Evolutionary conservation across 805 yeast genomes (phyloP).

Genomic region (Candida oleophila): DNA sequence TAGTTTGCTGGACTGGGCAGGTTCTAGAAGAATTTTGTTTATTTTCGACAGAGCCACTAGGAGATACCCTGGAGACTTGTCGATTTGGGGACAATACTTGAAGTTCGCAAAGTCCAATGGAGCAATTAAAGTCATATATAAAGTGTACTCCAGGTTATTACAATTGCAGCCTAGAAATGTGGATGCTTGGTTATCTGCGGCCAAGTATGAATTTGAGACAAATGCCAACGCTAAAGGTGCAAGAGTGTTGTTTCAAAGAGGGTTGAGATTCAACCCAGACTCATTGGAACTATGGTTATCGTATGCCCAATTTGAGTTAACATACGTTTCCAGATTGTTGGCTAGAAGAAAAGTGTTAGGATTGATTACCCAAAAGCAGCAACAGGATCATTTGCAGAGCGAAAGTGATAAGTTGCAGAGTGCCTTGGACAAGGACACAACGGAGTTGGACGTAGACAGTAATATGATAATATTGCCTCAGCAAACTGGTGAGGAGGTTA

Average conservation of each 20-base stretch:
- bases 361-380: conserved; percentile 71
- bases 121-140: conserved; percentile 69
- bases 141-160: conserved; percentile 72
- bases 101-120: conserved; percentile 65
- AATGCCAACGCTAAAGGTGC: conserved; percentile 90
- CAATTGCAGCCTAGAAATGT: conserved; percentile 89
- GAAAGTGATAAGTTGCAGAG: conserved; percentile 33
- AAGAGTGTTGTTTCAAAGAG: conserved; percentile 80
- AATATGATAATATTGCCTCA: conserved; percentile 46
- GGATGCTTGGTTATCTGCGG: conserved; percentile 92
- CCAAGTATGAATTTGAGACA: conserved; percentile 86
- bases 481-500: conserved; percentile 48
- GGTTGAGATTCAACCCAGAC: conserved; percentile 78
- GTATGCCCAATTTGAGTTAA: conserved; percentile 84
- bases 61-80: conserved; percentile 74
- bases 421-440: conserved; percentile 13
- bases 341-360: conserved; percentile 83
- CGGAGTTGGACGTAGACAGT: conserved; percentile 25
- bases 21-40: conserved; percentile 74
- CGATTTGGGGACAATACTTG: conserved; percentile 77
- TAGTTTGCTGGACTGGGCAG: conserved; percentile 83
- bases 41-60: conserved; percentile 80
- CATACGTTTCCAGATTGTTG: conserved; percentile 78
- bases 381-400: conserved; percentile 43
- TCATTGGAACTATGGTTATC: conserved; percentile 74